Evolutionary conservation across 2,329 filamentous ascomycete genomes (phyloP).

Genomic region (Apiospora malaysiana): DNA sequence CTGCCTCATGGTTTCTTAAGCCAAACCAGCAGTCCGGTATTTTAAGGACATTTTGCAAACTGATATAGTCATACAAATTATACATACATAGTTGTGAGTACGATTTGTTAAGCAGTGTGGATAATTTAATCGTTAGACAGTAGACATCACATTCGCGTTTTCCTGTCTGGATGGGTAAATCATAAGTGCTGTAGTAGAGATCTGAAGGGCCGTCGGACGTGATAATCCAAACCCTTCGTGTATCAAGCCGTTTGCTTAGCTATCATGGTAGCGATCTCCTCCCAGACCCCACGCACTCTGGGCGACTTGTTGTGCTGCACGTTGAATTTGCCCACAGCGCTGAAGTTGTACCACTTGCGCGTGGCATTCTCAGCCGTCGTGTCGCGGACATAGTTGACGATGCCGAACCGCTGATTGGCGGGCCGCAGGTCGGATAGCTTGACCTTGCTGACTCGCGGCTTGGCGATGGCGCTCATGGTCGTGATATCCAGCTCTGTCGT

Average conservation of each 20-base stretch:
- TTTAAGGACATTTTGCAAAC: too few relatives aligned
- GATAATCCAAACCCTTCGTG: not conserved
- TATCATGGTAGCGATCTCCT: slow-evolving; percentile 37
- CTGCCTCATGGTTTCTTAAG: too few relatives aligned
- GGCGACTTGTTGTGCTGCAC: slow-evolving; percentile 37
- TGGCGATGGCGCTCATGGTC: slow-evolving; percentile 61
- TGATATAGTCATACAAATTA: not conserved
- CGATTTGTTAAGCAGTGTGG: not conserved
- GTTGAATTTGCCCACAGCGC: slow-evolving; percentile 44
- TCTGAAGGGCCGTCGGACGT: not conserved
- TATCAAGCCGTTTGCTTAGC: slow-evolving; percentile 24
- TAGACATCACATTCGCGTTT: not conserved
- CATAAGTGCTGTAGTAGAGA: not conserved
- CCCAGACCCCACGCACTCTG: slow-evolving; percentile 45
- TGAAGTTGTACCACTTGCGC: slow-evolving; percentile 45
- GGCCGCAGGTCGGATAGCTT: slow-evolving; percentile 42
- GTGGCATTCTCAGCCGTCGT: slow-evolving; percentile 34
- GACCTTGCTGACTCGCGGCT: slow-evolving; percentile 51
- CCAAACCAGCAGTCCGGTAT: not conserved
- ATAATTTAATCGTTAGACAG: not conserved
- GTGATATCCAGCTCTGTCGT: slow-evolving; percentile 54
- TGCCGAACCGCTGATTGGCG: slow-evolving; percentile 39
- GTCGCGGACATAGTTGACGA: slow-evolving; percentile 46
- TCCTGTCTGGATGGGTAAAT: not conserved
- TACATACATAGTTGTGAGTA: not conserved